Evolutionary conservation across 495 filamentous ascomycete genomes (phyloP), one percentile per base, ranked within the genome.

Genomic region (Talaromyces liani): DNA sequence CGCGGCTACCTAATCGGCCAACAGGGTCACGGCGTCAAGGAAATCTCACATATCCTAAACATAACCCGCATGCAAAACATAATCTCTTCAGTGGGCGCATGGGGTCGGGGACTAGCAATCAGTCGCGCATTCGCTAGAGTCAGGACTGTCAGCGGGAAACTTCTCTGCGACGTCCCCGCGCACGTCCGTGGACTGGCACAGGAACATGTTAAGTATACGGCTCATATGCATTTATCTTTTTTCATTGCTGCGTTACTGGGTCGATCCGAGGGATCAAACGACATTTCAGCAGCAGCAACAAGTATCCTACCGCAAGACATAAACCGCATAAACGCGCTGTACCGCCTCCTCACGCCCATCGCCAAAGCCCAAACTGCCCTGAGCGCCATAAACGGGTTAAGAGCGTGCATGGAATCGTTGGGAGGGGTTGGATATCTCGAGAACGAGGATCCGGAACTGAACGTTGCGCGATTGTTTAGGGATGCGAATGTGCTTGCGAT

Each of bases 361-460:
- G 72, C 82, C 41, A 92, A 92, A 68, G 86, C 86, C 7, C 78
- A 84, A 25, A 79, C 84, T 3, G 85, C 84, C 68, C 83, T 86
- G 63, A 69, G 79, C 60, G 68, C 81, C 1, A 78, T 86, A 22
- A 66, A 72, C 4, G 84, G 83, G 0, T 70, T 91, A 39, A 83
- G 83, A 56, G 82, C 83, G 61, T 88, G 84, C 64, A 87, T 90
- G 76, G 87, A 90, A 71, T 76, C 82, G 1, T 82, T 93, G 61
- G 90, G 90, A 18, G 89, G 89, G n/a, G 84, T 91, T 0, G 88
- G 90, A 5, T 91, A 90, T 65, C 84, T 90, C 60, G 84, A 91
- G 27, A 63, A 66, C 62, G 61, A 66, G 18, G 60, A 65, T 34
- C 60, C 59, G 29, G 79, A 80, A 16, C 63, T 85, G 45, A 89